A percentile compares a stretch with the other conserved stretches of the same genome.
Conservation (phyloP, 192 early-diverging fungal genomes). For the Podila clonocystis region DNA sequence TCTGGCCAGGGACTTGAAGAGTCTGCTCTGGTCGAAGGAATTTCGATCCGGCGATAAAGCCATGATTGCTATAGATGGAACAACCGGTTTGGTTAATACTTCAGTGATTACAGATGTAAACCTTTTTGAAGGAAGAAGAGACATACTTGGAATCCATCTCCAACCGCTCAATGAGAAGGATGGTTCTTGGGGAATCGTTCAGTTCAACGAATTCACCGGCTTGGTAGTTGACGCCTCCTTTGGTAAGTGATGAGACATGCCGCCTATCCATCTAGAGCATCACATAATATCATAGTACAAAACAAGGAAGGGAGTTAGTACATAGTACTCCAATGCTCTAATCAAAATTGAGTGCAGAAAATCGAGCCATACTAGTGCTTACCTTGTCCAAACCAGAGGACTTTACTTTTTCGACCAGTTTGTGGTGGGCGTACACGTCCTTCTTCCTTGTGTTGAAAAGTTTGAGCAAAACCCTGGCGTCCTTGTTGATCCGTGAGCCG, state of each 20-base stretch:
- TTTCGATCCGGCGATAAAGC: constrained; percentile 39
- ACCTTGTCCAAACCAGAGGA: constrained; percentile 19
- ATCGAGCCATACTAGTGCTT: neutral
- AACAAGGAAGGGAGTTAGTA: neutral
- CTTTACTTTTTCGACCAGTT: constrained; percentile 27
- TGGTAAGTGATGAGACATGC: constrained; percentile 10
- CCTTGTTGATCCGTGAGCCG: constrained; percentile 82
- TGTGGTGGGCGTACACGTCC: constrained; percentile 29
- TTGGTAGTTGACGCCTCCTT: constrained; percentile 16
- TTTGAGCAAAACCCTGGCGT: constrained; percentile 67
- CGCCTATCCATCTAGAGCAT: constrained; percentile 17
- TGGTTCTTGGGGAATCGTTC: constrained; percentile 21
- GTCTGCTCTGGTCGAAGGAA: constrained; percentile 50
- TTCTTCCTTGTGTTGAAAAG: constrained; percentile 48
- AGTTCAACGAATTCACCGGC: constrained; percentile 41
- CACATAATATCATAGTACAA: neutral
- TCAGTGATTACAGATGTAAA: neutral
- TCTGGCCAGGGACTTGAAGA: constrained; percentile 43
- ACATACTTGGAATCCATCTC: constrained; percentile 43
- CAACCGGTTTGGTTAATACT: neutral
- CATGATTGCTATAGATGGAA: constrained; percentile 5
- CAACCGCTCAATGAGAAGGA: constrained; percentile 37
- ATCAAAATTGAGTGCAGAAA: no score
- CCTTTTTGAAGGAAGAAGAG: neutral
- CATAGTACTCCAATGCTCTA: neutral